phyloP scores from a whole-genome alignment of 139 green algal species.

The Chlorella sp. region DNA sequence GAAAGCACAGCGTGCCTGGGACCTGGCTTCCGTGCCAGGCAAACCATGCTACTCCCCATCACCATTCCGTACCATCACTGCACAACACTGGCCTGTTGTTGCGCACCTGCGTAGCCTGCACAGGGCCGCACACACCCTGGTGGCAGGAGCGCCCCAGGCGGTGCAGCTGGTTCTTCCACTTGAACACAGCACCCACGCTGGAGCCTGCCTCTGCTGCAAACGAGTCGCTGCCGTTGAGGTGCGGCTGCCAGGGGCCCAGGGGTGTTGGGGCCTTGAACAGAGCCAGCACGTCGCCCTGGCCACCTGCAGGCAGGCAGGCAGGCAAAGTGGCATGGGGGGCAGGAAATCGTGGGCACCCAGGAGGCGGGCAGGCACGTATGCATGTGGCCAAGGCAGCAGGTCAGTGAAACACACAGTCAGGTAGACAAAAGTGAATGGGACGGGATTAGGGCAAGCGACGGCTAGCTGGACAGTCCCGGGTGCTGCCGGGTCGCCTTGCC shows the following conservation, averaged over 20 bases:
- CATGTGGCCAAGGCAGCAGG: background rate
- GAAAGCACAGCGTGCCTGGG: background rate
- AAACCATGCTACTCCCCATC: background rate
- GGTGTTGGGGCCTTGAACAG: conserved; percentile 9
- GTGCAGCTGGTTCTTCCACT: conserved; percentile 9
- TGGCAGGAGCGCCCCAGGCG: conserved; percentile 20
- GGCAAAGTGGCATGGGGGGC: background rate
- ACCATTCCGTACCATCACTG: background rate
- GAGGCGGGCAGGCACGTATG: background rate
- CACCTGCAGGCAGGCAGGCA: background rate
- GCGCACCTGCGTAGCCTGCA: conserved; percentile 14
- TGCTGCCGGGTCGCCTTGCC: too few species aligned
- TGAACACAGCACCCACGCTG: background rate
- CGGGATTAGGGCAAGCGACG: too few species aligned
- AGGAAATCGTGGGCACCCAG: background rate
- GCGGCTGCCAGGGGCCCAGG: conserved; percentile 24
- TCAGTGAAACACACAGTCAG: background rate
- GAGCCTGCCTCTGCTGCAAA: background rate
- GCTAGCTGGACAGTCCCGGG: too few species aligned
- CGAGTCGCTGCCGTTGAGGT: background rate
- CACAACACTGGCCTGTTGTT: background rate
- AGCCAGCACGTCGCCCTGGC: background rate
- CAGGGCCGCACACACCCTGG: background rate
- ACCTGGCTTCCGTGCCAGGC: background rate
- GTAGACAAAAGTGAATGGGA: background rate